These are phyloP conservation scores for Scolecobasidium constrictum DNA, from an alignment of 2,329 filamentous ascomycete genomes.

Conservation along the genomic window DNA sequence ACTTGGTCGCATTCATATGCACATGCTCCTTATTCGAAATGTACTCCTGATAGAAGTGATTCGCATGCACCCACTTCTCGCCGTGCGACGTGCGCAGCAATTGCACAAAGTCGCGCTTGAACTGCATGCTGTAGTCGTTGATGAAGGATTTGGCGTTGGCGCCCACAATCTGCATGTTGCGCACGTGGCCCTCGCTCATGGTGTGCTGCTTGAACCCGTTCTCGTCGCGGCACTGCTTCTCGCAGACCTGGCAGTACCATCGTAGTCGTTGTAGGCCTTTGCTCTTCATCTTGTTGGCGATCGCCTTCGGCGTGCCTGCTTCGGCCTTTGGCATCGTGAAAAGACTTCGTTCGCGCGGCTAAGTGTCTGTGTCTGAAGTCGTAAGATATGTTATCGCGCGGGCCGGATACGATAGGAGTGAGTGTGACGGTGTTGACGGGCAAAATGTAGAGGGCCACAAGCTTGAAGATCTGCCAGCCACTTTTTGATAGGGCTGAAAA, in stretches of 20 bases:
- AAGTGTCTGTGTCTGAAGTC: not conserved
- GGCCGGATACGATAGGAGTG: not conserved
- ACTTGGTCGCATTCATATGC: slow-evolving; percentile 90
- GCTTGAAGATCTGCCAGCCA: too few relatives aligned
- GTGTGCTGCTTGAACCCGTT: slow-evolving; percentile 67
- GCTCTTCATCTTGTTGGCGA: slow-evolving; percentile 83
- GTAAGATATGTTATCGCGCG: not conserved
- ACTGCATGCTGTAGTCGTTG: slow-evolving; percentile 70
- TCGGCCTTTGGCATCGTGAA: slow-evolving; percentile 80
- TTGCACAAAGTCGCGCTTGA: slow-evolving; percentile 67
- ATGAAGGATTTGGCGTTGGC: slow-evolving; percentile 80
- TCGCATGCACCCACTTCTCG: slow-evolving; percentile 80
- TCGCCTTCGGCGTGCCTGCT: slow-evolving; percentile 79
- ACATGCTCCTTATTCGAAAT: slow-evolving; percentile 66
- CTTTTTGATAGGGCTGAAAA: too few relatives aligned
- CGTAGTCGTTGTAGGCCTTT: slow-evolving; percentile 68
- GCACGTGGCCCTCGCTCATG: slow-evolving; percentile 73
- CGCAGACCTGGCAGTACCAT: slow-evolving; percentile 82
- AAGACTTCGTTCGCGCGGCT: not conserved
- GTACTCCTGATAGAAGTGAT: slow-evolving; percentile 92
- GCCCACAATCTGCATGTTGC: slow-evolving; percentile 80
- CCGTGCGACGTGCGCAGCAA: slow-evolving; percentile 75
- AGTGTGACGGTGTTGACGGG: not conserved
- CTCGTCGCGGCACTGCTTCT: slow-evolving; percentile 67
- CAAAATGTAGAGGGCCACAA: not conserved